A percentile compares a stretch with the other conserved stretches of the same genome.
Evolutionary conservation across 495 filamentous ascomycete species (phyloP).

Genomic region (Elaphomyces granulatus): DNA sequence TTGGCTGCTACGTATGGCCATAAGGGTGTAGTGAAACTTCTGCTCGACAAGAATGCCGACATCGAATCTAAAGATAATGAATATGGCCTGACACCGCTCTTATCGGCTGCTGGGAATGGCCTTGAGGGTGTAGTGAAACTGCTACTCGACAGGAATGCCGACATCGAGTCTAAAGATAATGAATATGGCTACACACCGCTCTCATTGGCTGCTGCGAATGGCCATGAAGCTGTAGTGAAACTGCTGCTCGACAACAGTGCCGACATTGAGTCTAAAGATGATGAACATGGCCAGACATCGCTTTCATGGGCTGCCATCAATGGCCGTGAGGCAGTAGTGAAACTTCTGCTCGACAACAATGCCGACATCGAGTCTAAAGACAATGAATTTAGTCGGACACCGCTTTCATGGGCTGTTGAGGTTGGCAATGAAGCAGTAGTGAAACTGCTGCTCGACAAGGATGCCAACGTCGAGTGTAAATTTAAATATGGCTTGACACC

Average conservation of each 20-base stretch:
- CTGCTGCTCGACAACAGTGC: constrained; percentile 8
- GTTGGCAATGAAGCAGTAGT: constrained; percentile 11
- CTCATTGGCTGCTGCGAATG: too few relatives aligned
- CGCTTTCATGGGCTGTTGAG: background rate
- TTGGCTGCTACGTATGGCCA: constrained; percentile 9
- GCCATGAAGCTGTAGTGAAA: too few relatives aligned
- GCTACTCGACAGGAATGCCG: too few relatives aligned
- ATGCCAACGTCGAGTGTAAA: too few relatives aligned
- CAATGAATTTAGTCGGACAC: constrained; percentile 3
- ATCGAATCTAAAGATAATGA: constrained; percentile 10
- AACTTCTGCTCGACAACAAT: constrained; percentile 13
- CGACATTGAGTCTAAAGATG: constrained; percentile 9
- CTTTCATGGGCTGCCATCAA: constrained; percentile 1
- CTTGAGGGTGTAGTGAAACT: constrained; percentile 11
- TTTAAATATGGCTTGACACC: too few relatives aligned
- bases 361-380: background rate
- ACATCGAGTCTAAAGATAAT: too few relatives aligned
- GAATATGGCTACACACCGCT: too few relatives aligned
- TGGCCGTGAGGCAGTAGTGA: background rate
- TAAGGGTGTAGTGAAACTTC: constrained; percentile 11
- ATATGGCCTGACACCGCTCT: constrained; percentile 3
- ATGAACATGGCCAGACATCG: background rate
- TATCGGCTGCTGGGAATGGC: constrained; percentile 2
- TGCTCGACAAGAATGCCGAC: constrained; percentile 13
- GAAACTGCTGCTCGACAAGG: constrained; percentile 13